Evolutionary conservation across 176 grass and related monocot genomes (phyloP).

Genomic region (Rhynchospora tenuis): DNA sequence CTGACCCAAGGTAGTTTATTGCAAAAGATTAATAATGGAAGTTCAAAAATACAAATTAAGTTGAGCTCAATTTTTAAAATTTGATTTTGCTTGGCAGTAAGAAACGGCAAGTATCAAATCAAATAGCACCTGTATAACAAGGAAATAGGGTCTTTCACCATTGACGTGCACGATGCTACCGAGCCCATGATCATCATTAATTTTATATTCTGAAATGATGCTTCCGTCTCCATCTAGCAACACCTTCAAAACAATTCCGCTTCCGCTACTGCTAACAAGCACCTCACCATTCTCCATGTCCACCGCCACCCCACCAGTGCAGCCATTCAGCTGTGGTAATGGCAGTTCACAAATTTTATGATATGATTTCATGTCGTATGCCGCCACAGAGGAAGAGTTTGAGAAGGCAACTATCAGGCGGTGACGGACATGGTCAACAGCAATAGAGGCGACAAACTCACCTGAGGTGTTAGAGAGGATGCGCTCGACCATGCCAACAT

Average conservation of each 20-base stretch:
- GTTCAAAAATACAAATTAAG: no score
- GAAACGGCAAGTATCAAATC: no score
- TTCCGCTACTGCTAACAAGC: conserved; percentile 40
- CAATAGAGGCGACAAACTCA: conserved; percentile 7
- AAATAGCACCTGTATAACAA: conserved; percentile 23
- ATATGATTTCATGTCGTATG: conserved; percentile 59
- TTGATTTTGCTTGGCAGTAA: no score
- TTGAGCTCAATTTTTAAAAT: no score
- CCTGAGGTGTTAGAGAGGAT: conserved; percentile 27
- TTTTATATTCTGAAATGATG: no score
- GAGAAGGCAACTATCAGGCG: conserved; percentile 8
- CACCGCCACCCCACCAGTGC: conserved; percentile 44
- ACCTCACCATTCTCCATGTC: conserved; percentile 38
- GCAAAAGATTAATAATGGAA: no score
- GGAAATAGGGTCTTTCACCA: conserved; percentile 39
- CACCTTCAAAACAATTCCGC: conserved; percentile 25
- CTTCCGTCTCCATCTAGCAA: conserved; percentile 18
- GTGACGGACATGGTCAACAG: conserved; percentile 39
- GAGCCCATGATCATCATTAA: not conserved
- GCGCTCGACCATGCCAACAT: conserved; percentile 47
- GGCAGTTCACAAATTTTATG: conserved; percentile 32
- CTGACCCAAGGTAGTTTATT: no score
- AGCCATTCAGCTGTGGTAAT: conserved; percentile 18
- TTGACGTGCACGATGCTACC: conserved; percentile 35
- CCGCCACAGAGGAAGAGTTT: conserved; percentile 26